These are phyloP conservation scores for Monosporascus sp. DNA, from an alignment of 2,329 filamentous ascomycete genomes.

Conservation along the genomic window DNA sequence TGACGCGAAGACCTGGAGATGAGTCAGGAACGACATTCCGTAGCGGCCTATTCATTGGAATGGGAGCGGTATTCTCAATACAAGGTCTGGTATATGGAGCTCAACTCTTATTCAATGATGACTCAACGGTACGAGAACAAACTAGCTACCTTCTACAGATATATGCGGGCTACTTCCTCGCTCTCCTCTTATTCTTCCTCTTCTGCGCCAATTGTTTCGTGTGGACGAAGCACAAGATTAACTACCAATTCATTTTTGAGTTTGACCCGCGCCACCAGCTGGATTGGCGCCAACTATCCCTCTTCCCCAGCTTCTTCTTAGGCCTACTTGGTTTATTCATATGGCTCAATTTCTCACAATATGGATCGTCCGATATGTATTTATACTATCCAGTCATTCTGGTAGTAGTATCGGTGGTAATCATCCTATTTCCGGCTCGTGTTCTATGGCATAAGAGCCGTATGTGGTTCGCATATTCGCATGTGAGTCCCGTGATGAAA, in stretches of 20 bases:
- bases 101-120: slow-evolving; percentile 45
- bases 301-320: slow-evolving; percentile 81
- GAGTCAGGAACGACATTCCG: slow-evolving; percentile 54
- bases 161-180: slow-evolving; percentile 87
- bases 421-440: slow-evolving; percentile 72
- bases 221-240: slow-evolving; percentile 82
- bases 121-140: slow-evolving; percentile 42
- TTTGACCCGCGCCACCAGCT: slow-evolving; percentile 81
- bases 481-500: slow-evolving; percentile 49
- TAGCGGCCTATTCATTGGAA: slow-evolving; percentile 62
- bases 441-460: slow-evolving; percentile 71
- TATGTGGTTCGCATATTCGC: slow-evolving; percentile 83
- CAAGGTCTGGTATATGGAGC: slow-evolving; percentile 60
- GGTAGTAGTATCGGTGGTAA: slow-evolving; percentile 58
- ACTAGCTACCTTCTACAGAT: slow-evolving; percentile 76
- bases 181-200: slow-evolving; percentile 72
- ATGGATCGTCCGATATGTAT: slow-evolving; percentile 63
- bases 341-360: slow-evolving; percentile 80
- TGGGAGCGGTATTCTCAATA: slow-evolving; percentile 59
- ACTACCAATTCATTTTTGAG: slow-evolving; percentile 96
- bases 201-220: slow-evolving; percentile 81
- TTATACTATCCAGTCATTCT: slow-evolving; percentile 84
- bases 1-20: slow-evolving; percentile 53
- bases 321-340: slow-evolving; percentile 74
- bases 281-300: slow-evolving; percentile 83